Conservation (phyloP, 768 basidiomycete genomes). For the Mycena rebaudengoi region DNA sequence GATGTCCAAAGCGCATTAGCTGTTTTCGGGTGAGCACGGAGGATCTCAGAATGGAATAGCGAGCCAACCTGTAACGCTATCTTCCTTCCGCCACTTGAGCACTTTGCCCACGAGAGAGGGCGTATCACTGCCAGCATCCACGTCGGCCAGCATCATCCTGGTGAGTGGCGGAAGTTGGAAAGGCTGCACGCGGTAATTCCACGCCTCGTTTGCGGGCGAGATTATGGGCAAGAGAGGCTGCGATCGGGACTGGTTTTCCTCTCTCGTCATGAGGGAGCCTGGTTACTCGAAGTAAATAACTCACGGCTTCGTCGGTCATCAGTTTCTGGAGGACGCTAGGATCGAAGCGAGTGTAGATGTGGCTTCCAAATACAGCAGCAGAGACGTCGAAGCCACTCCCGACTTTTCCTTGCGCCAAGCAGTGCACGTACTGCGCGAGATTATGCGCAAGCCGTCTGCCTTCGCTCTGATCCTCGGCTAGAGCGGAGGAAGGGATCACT, state of each 20-base stretch:
- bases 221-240: slow-evolving; percentile 60
- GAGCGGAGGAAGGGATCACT: slow-evolving; percentile 61
- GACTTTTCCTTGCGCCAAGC: slow-evolving; percentile 96
- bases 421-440: slow-evolving; percentile 93
- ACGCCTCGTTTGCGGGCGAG: slow-evolving; percentile 69
- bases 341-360: slow-evolving; percentile 89
- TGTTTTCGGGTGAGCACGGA: slow-evolving; percentile 37
- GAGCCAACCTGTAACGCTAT: slow-evolving; percentile 60
- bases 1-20: slow-evolving; percentile 73
- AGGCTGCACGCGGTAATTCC: slow-evolving; percentile 75
- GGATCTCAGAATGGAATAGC: background rate
- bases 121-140: slow-evolving; percentile 95
- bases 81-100: slow-evolving; percentile 83
- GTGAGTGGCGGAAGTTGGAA: slow-evolving; percentile 88
- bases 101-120: slow-evolving; percentile 94
- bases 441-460: slow-evolving; percentile 84
- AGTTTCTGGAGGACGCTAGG: slow-evolving; percentile 72
- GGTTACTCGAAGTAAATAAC: slow-evolving; percentile 22
- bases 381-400: slow-evolving; percentile 98
- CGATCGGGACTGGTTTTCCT: slow-evolving; percentile 27
- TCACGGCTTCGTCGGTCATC: slow-evolving; percentile 64
- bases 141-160: slow-evolving; percentile 91
- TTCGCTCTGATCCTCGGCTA: slow-evolving; percentile 51
- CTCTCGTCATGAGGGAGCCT: slow-evolving; percentile 11
- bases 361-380: slow-evolving; percentile 93